Percentiles rank a stretch among this genome's conserved stretches.
Evolutionary conservation across 2,329 filamentous ascomycete genomes (phyloP).

Genomic region (Piedraia hortae): DNA sequence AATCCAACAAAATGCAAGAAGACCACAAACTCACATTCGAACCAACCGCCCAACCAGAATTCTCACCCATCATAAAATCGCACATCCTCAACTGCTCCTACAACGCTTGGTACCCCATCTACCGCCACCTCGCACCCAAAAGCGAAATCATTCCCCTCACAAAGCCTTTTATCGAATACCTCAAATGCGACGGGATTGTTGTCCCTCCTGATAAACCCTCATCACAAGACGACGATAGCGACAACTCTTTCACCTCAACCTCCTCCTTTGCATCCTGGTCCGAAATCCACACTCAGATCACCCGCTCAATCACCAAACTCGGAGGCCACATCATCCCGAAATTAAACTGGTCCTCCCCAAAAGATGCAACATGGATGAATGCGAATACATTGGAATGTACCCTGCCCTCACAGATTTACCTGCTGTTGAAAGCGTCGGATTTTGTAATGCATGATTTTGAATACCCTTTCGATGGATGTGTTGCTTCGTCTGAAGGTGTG

Average conservation of each 20-base stretch:
- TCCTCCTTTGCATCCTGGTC: constrained; percentile 25
- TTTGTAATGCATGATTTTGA: constrained; percentile 87
- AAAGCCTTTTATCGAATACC: constrained; percentile 51
- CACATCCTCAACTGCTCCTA: constrained; percentile 92
- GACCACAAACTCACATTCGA: too few species aligned
- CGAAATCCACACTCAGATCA: constrained; percentile 51
- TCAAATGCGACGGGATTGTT: constrained; percentile 77
- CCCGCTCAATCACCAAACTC: constrained; percentile 48
- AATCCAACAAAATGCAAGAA: too few species aligned
- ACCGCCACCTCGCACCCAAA: constrained; percentile 56
- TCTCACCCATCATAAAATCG: constrained; percentile 56
- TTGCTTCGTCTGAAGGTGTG: constrained; percentile 12
- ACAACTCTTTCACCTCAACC: constrained; percentile 17
- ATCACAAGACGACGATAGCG: constrained; percentile 19
- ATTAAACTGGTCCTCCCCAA: constrained; percentile 89
- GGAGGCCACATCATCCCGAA: constrained; percentile 76
- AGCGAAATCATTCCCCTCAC: constrained; percentile 60
- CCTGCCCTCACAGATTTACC: constrained; percentile 69
- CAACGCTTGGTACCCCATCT: constrained; percentile 71
- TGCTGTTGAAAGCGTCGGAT: constrained; percentile 78
- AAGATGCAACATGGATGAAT: constrained; percentile 83
- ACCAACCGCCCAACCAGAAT: too few species aligned
- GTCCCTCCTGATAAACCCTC: constrained; percentile 40
- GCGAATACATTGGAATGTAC: constrained; percentile 78
- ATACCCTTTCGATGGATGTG: constrained; percentile 63